Evolutionary conservation across 2,329 filamentous ascomycete genomes (phyloP), one percentile per base, ranked within the genome.

Genomic region (Ambrosiella xylebori): DNA sequence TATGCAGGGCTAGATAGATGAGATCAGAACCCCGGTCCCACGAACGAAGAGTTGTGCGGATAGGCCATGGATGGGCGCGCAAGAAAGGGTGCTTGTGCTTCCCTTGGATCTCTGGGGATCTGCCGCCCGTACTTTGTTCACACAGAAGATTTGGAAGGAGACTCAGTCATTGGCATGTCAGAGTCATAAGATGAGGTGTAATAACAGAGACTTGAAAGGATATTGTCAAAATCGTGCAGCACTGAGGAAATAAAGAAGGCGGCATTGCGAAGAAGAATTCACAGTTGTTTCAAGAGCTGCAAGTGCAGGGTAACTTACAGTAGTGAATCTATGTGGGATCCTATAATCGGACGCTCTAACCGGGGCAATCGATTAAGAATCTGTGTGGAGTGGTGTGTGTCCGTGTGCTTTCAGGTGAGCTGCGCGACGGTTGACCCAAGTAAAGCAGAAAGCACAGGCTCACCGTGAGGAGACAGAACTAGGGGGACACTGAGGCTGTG

Each of bases 1-100:
- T 27, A 51, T 51, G 47, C 47, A 51, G 47, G 47, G 47, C 47
- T 27, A 51, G 35, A 51, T 27, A 51, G 35, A 51, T 51, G 47
- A 51, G 19, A 51, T 51, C 47, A 27, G 35, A 19, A 51, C 47
- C 47, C 47, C 17, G 17, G 17, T 36, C 5, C 6, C 13, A 27
- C 4, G 27, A 27, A 51, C 17, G 8, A 49, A 15, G 45, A 1
- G 45, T 49, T 49, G 12, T 15, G 47, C 35, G 47, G 47, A 47
- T 13, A 47, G 27, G 47, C 47, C 47, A 51, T 8, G 47, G 47
- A 36, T 51, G 15, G 19, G 47, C 35, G 47, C 47, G 19, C 47
- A 51, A 51, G 19, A 27, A 51, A 19, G 19, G 19, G 47, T 47
- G 13, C 44, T 47, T 47, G 47, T 51, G 47, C 47, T 51, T 51